Percentiles rank a stretch among this genome's conserved stretches.
These are phyloP conservation scores for Davidsoniella eucalypti DNA, from an alignment of 2,329 filamentous ascomycete species.

Conservation along the genomic window DNA sequence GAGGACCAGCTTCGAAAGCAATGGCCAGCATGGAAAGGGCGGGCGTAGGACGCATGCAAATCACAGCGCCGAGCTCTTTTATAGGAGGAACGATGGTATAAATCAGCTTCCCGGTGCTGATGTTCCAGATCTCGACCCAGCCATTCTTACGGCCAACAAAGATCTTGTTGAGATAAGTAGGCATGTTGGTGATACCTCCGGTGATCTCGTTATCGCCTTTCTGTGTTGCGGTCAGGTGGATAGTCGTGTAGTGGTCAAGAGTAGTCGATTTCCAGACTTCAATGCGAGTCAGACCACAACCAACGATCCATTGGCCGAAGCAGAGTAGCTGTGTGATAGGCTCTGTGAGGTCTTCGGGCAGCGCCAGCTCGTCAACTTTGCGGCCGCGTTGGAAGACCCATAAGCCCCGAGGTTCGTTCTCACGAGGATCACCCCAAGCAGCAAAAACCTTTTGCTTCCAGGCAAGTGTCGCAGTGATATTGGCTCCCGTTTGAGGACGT, in stretches of 20 bases:
- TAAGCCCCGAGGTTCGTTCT: conserved; percentile 45
- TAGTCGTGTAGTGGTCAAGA: conserved; percentile 78
- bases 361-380: conserved; percentile 57
- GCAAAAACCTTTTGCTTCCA: conserved; percentile 79
- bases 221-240: conserved; percentile 41
- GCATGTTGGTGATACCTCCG: conserved; percentile 70
- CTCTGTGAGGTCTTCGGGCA: conserved; percentile 48
- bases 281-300: conserved; percentile 55
- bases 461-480: conserved; percentile 72
- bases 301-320: conserved; percentile 85
- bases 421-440: conserved; percentile 59
- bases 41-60: conserved; percentile 68
- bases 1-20: conserved; percentile 62
- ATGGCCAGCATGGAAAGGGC: conserved; percentile 76
- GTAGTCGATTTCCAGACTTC: conserved; percentile 79
- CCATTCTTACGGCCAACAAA: conserved; percentile 79
- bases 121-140: conserved; percentile 91
- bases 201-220: conserved; percentile 53
- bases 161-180: conserved; percentile 91
- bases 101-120: conserved; percentile 79
- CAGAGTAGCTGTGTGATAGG: conserved; percentile 63
- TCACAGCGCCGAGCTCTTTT: conserved; percentile 62
- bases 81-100: conserved; percentile 73
- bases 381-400: conserved; percentile 91
- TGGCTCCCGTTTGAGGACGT: conserved; percentile 68